These are phyloP conservation scores for Geotrichum candidum DNA, from an alignment of 1,139 yeast species.

Conservation along the genomic window DNA sequence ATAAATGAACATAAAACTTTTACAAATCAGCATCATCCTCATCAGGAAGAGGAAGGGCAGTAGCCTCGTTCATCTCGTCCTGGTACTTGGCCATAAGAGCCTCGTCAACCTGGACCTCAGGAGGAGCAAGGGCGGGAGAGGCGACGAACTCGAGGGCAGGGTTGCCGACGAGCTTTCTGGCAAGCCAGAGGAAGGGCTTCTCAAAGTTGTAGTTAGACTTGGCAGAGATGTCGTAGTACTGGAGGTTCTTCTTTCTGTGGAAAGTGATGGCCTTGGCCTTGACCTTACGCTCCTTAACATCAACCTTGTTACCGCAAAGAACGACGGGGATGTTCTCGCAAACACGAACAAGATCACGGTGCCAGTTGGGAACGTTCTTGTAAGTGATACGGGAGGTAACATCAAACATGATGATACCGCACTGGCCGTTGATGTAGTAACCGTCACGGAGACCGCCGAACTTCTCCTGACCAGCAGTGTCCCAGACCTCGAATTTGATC, in stretches of 20 bases:
- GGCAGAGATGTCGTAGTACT: constrained; percentile 98
- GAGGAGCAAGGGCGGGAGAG: constrained; percentile 99
- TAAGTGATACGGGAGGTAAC: constrained; percentile 98
- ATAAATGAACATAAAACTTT: constrained; percentile 20
- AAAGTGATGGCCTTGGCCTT: constrained; percentile 99
- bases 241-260: constrained; percentile 99
- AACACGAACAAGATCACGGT: constrained; percentile 93
- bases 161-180: constrained; percentile 98
- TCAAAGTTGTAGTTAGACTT: constrained; percentile 99
- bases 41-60: constrained; percentile 98
- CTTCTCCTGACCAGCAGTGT: constrained; percentile 99
- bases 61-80: constrained; percentile 99
- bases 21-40: constrained; percentile 99
- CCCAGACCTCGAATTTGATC: constrained; percentile 99
- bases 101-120: constrained; percentile 96
- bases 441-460: constrained; percentile 99
- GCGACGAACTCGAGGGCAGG: constrained; percentile 97
- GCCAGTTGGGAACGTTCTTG: constrained; percentile 99
- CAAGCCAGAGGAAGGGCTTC: constrained; percentile 99
- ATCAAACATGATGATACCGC: constrained; percentile 99
- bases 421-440: constrained; percentile 98
- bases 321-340: constrained; percentile 99
- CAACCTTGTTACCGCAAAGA: constrained; percentile 98
- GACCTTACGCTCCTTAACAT: constrained; percentile 98
- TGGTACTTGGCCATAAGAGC: constrained; percentile 96